A percentile compares a stretch with the other conserved stretches of the same genome.
Evolutionary conservation across 1,139 yeast genomes (phyloP).

Genomic region (Scheffersomyces segobiensis): DNA sequence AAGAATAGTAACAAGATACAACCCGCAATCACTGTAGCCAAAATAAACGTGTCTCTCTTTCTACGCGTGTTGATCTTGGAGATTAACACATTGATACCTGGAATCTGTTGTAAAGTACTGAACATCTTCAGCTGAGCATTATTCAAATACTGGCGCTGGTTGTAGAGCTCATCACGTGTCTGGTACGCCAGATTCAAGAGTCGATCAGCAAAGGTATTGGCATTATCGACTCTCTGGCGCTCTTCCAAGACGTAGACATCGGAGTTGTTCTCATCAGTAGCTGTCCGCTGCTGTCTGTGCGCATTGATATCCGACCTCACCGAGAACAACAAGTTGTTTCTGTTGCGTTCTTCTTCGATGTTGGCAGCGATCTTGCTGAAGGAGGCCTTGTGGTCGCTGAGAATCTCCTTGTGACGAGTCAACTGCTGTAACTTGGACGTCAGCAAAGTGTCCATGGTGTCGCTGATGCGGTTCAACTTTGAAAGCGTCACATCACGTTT

Average conservation of each 20-base stretch:
- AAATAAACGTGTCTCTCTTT: constrained; percentile 82
- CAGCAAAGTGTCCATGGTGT: constrained; percentile 34
- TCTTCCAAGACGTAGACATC: constrained; percentile 79
- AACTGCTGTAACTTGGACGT: constrained; percentile 81
- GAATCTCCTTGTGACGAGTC: constrained; percentile 75
- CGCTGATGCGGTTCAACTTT: constrained; percentile 46
- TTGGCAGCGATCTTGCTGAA: constrained; percentile 58
- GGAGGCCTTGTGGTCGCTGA: constrained; percentile 68
- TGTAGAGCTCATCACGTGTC: constrained; percentile 79
- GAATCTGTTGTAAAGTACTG: constrained; percentile 64
- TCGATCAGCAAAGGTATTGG: constrained; percentile 77
- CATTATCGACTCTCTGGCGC: constrained; percentile 67
- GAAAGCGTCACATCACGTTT: constrained; percentile 33
- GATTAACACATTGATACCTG: constrained; percentile 79
- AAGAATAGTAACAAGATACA: constrained; percentile 75
- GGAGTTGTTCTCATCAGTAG: constrained; percentile 37
- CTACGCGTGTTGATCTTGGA: constrained; percentile 84
- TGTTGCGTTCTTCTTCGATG: constrained; percentile 72
- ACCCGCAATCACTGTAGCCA: constrained; percentile 69
- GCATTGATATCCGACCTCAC: constrained; percentile 77
- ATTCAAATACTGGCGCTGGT: constrained; percentile 66
- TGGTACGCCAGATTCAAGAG: constrained; percentile 81
- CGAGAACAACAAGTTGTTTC: constrained; percentile 68
- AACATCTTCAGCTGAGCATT: constrained; percentile 67
- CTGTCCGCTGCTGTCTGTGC: constrained; percentile 44